phyloP scores from a whole-genome alignment of 108 stramenopile species.

The Discostella stelligeroides region DNA sequence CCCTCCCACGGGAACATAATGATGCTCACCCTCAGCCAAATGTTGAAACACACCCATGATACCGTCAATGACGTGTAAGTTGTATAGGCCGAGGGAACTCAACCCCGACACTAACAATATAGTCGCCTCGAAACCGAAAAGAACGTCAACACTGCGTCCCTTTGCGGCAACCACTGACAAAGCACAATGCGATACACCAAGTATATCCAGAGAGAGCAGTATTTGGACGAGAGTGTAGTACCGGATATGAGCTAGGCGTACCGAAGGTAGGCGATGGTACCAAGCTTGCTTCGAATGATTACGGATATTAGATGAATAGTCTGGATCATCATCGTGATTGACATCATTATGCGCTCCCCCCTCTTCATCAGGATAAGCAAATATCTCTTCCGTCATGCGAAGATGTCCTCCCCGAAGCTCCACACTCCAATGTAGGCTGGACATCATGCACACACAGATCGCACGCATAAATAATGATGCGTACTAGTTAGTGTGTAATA shows the following conservation, averaged over 20 bases:
- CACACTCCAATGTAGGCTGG: constrained; percentile 93
- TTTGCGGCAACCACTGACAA: constrained; percentile 54
- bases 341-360: constrained; percentile 9
- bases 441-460: no score
- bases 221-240: constrained; percentile 58
- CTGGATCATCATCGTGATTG: constrained; percentile 7
- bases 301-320: no score
- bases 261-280: constrained; percentile 38
- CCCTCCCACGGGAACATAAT: constrained; percentile 47
- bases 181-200: constrained; percentile 66
- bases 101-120: constrained; percentile 84
- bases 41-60: constrained; percentile 72
- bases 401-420: constrained; percentile 90
- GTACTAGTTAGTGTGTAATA: no score
- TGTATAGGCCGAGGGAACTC: constrained; percentile 68
- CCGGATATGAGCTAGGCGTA: constrained; percentile 55
- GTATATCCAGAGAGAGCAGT: constrained; percentile 65
- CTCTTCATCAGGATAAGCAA: constrained; percentile 40
- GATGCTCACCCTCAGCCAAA: constrained; percentile 39
- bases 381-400: constrained; percentile 87
- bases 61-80: constrained; percentile 88
- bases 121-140: constrained; percentile 95
- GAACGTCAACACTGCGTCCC: constrained; percentile 85
- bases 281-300: no score
- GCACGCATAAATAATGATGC: no score